Percentiles rank a stretch among this genome's conserved stretches.
These are phyloP conservation scores for Calonectria ilicicola DNA, from an alignment of 2,329 filamentous ascomycete genomes.

Conservation along the genomic window DNA sequence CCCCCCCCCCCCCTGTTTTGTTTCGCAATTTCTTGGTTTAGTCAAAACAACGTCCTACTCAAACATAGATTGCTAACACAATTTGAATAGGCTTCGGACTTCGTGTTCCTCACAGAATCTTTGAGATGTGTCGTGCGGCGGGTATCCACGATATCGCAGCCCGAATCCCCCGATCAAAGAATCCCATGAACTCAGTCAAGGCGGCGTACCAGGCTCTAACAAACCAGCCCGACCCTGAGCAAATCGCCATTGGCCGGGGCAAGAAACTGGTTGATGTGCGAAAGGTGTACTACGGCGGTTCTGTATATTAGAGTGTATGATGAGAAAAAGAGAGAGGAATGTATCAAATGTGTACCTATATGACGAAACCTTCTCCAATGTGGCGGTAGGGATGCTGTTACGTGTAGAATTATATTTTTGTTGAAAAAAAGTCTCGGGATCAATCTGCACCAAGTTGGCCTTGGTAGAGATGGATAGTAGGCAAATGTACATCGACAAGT, in stretches of 20 bases:
- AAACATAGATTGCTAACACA: constrained; percentile 10
- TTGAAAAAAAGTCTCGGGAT: not conserved
- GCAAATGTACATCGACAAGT: too few species aligned
- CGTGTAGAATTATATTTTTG: constrained; percentile 31
- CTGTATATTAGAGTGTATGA: constrained; percentile 65
- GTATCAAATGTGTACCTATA: constrained; percentile 38
- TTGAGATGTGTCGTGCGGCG: constrained; percentile 89
- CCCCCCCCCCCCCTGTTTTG: not conserved
- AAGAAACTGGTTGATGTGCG: constrained; percentile 96
- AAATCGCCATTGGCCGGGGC: constrained; percentile 88
- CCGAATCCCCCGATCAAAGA: constrained; percentile 84
- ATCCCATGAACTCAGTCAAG: constrained; percentile 98
- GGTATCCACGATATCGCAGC: constrained; percentile 91
- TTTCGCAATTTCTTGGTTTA: not conserved
- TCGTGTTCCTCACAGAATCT: constrained; percentile 90
- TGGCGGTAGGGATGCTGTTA: constrained; percentile 20
- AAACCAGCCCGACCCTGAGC: constrained; percentile 87
- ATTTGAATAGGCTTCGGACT: constrained; percentile 83
- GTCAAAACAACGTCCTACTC: not conserved
- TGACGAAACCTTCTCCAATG: constrained; percentile 30
- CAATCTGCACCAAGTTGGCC: not conserved
- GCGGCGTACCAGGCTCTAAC: constrained; percentile 86
- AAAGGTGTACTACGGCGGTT: constrained; percentile 95
- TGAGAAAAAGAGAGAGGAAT: constrained; percentile 15
- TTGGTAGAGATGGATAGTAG: too few species aligned